Evolutionary conservation across 108 stramenopile genomes (phyloP).

Genomic region (Skeletonema potamos): DNA sequence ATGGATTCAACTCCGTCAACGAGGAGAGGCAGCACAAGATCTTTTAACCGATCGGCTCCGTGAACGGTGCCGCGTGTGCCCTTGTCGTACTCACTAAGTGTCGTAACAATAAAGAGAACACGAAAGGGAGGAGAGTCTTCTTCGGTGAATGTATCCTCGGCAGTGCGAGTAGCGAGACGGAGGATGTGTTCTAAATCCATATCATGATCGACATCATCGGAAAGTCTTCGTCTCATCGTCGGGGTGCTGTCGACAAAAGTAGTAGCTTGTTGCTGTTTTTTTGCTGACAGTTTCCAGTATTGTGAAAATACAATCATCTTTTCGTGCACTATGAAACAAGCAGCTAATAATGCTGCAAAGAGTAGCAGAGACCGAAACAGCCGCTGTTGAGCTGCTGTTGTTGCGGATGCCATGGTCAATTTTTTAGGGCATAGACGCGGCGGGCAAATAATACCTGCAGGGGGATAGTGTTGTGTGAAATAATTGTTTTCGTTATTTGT

Average conservation of each 20-base stretch:
- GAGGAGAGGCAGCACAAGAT: conserved; percentile 66
- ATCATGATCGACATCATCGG: conserved; percentile 1
- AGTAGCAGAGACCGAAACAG: neutral
- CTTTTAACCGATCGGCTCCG: conserved; percentile 69
- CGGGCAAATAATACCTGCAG: too few relatives aligned
- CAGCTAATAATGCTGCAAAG: neutral
- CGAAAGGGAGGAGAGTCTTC: conserved; percentile 26
- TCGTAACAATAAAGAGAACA: conserved; percentile 73
- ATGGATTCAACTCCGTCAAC: conserved; percentile 66
- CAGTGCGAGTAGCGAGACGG: conserved; percentile 24
- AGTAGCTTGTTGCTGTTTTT: neutral
- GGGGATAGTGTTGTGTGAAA: too few relatives aligned
- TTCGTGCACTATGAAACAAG: neutral
- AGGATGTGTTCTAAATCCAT: conserved; percentile 34
- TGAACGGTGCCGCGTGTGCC: conserved; percentile 52
- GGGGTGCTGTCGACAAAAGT: neutral
- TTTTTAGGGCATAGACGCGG: too few relatives aligned
- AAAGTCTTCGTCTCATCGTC: conserved; percentile 7
- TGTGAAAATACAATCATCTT: neutral
- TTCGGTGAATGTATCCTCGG: conserved; percentile 34
- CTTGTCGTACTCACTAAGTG: conserved; percentile 69
- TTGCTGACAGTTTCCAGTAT: too few relatives aligned
- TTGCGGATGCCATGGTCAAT: neutral
- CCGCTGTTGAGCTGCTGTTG: neutral
- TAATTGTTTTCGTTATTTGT: too few relatives aligned